Evolutionary conservation across 73 alveolate genomes (phyloP), one percentile per base, ranked within the genome.

Genomic region (Paramecium pentaurelia): DNA sequence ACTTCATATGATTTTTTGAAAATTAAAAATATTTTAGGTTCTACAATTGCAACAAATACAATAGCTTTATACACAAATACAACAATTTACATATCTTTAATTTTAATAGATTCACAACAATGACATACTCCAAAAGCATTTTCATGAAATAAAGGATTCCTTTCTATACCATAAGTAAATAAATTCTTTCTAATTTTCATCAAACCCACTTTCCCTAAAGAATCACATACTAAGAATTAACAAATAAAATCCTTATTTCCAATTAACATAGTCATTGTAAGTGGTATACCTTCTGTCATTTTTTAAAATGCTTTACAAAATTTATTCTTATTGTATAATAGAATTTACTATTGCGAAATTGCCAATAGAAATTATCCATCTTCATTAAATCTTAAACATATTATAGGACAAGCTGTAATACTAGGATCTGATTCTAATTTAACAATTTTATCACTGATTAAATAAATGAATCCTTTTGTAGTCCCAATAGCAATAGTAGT

Each of bases 401-500:
- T 25, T 0, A 75, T 75, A 6, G 58, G 88, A 20, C 60, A 38
- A 0, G 20, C 40, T 18, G 58, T 75, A n/a, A 75, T 75, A 10
- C 88, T 75, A 36, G 88, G 60, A 75, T 75, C 88, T 30, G 88
- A 75, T 75, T 75, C 88, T 38, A 75, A 36, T 42, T 75, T 75
- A 14, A 38, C 22, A 6, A 75, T 37, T 75, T 75, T 75, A 22
- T 75, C 47, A 25, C 68, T 37, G 12, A 75, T 42, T 36, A 75
- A 30, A 42, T 36, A 75, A 38, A 75, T 42, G 8, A 10, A 36
- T 10, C 59, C 88, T 18, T 73, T 73, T 10, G 87, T 30, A 14
- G 87, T 73, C 20, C 87, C 87, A 11, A 73, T 36, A 34, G 87
- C 87, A 73, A 73, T 73, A 1, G 60, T 36, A 12, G 11, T 73